Evolutionary conservation across 305 asterid genomes (phyloP).

Genomic region (Plantago coronopus): DNA sequence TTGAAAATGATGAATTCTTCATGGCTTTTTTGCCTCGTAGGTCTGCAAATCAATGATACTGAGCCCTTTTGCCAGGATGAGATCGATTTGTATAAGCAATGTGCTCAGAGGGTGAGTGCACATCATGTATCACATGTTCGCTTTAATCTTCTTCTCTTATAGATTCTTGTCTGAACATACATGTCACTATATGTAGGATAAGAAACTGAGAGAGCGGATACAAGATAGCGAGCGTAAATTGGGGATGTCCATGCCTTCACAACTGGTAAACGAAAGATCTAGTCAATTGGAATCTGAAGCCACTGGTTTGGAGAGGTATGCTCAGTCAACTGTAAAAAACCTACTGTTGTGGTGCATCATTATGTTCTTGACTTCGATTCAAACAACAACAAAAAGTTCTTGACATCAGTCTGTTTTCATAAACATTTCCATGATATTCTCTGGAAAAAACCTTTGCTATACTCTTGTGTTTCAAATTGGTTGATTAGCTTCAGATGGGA

Average conservation of each 20-base stretch:
- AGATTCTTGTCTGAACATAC: not conserved
- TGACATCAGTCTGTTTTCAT: not conserved
- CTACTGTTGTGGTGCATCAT: too few species aligned
- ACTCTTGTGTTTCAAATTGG: not conserved
- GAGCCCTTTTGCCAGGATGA: slow-evolving; percentile 99
- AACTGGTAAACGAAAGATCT: slow-evolving; percentile 67
- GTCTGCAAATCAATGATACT: slow-evolving; percentile 83
- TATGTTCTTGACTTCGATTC: too few species aligned
- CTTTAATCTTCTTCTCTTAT: not conserved
- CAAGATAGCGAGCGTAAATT: slow-evolving; percentile 84
- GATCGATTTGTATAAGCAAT: slow-evolving; percentile 70
- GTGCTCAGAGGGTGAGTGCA: slow-evolving; percentile 82
- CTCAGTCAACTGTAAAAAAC: slow-evolving; percentile 1
- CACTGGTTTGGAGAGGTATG: slow-evolving; percentile 74
- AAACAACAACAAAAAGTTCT: too few species aligned
- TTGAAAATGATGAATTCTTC: slow-evolving; percentile 9
- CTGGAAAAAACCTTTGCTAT: not conserved
- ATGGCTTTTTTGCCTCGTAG: slow-evolving; percentile 31
- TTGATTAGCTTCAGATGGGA: too few species aligned
- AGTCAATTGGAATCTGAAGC: slow-evolving; percentile 75
- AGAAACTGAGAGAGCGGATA: slow-evolving; percentile 68
- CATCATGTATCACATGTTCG: slow-evolving; percentile 4
- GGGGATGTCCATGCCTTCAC: slow-evolving; percentile 83
- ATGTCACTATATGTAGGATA: slow-evolving; percentile 50
- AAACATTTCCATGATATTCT: too few species aligned